Evolutionary conservation across 106 monocot species (phyloP), one percentile per base, ranked within the genome.

Genomic region (Dioscorea alata): DNA sequence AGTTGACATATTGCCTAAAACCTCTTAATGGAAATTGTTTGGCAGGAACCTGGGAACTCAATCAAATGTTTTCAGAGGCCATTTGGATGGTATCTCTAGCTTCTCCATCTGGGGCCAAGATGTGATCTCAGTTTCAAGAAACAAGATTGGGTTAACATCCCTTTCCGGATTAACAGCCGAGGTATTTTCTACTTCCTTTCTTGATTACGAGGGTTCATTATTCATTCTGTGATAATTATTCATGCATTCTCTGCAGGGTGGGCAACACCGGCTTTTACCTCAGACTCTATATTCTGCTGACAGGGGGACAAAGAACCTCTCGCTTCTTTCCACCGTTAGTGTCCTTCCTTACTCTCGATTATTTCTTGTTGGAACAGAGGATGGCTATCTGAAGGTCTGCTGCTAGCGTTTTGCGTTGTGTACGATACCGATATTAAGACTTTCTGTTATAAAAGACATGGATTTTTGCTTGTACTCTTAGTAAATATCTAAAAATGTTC

Each of bases 291-390:
- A 83, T 65, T 81, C 87, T 7, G 74, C 79, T 16, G 87, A 87
- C 65, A 76, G 69, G 68, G 84, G 89, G 24, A 71, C 62, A 1
- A 85, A 82, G 48, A 93, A 82, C 71, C 69, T 81, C 51, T 99
- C 99, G 2, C 59, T 83, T 21, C 81, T 99, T 20, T 85, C 99
- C 63, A 68, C 87, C 12, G 88, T 99, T n/a, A 74, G 73, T 33
- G 83, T 93, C 65, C 90, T 99, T 65, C 93, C 90, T 2, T 93
- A 80, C 49, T 99, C 99, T 23, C 80, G 99, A 22, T 67, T 99
- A 56, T 89, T 99, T 77, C 64, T 99, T n/a, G 82, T 90, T 14
- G 93, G 99, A 52, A 93, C 99, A 0, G 99, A 99, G 78, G 93
- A 99, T 81, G 99, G 99, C 32, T 85, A 69, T 75, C 81, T 99